Evolutionary conservation across 768 basidiomycete species (phyloP).

Genomic region (Panellus pusillus): DNA sequence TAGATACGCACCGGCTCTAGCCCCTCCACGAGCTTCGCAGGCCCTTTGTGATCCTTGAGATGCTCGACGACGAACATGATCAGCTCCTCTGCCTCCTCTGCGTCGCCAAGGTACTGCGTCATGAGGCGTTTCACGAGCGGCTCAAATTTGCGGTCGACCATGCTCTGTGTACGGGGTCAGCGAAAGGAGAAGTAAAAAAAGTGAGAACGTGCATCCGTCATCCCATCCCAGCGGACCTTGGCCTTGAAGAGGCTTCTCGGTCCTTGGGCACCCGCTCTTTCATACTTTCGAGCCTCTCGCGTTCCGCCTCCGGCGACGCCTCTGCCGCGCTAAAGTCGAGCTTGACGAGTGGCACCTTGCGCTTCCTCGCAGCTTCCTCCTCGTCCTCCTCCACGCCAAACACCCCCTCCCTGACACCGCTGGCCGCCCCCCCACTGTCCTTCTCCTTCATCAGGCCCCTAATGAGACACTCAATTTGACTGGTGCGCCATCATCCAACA

Average conservation of each 20-base stretch:
- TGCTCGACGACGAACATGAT: slow-evolving; percentile 94
- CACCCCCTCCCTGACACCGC: slow-evolving; percentile 47
- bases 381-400: slow-evolving; percentile 87
- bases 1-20: slow-evolving; percentile 78
- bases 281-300: slow-evolving; percentile 18
- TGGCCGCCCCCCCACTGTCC: slow-evolving; percentile 43
- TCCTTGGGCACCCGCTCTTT: slow-evolving; percentile 72
- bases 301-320: slow-evolving; percentile 77
- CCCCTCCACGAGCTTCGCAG: slow-evolving; percentile 84
- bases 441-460: slow-evolving; percentile 48
- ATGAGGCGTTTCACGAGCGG: slow-evolving; percentile 81
- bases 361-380: slow-evolving; percentile 79
- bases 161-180: slow-evolving; percentile 46
- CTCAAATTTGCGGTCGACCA: slow-evolving; percentile 86
- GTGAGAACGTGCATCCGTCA: slow-evolving; percentile 69
- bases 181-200: background rate
- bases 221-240: slow-evolving; percentile 89
- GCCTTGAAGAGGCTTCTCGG: slow-evolving; percentile 78
- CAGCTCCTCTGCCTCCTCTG: slow-evolving; percentile 85
- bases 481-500: slow-evolving; percentile 89
- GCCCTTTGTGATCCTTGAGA: slow-evolving; percentile 85
- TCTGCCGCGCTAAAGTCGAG: slow-evolving; percentile 86
- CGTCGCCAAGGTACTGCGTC: slow-evolving; percentile 85
- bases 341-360: slow-evolving; percentile 85
- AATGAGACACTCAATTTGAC: slow-evolving; percentile 83